Evolutionary conservation across 257 asterid genomes (phyloP), one percentile per base, ranked within the genome.

Genomic region (Catharanthus roseus): DNA sequence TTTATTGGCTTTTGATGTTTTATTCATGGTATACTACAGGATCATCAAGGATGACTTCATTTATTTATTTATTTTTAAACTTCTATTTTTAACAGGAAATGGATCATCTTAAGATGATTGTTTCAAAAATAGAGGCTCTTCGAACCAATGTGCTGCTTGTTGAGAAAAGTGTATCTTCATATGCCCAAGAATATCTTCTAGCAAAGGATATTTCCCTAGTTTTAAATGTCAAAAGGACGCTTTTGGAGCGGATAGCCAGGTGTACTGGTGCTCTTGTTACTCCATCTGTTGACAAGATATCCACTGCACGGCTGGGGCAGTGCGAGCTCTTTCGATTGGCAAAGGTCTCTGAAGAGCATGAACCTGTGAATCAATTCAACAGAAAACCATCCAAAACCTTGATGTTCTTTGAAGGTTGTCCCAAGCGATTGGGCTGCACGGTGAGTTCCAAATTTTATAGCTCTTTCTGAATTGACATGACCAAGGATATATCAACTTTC

Each of bases 401-500:
- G 82, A 95, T 95, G 99, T 90, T 82, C 82, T 87, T 95, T 61
- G 97, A 90, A 81, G 99, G 99, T 51, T 95, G 99, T 81, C 90
- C 95, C 10, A 82, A 95, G 84, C 96, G 97, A 73, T 78, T 95
- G 77, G 97, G 97, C 71, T 91, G 99, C 96, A 95, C 99, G 95
- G 99, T 95, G 34, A 55, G 75, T 56, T 56, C 69, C 55, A 41
- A 49, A 18, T 8, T 33, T 62, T 34, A 62, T 15, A 31, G 42
- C 33, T 28, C 19, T 26, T 19, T 34, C 11, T 34, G n/a, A 26
- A 73, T 39, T 65, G 42, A 62, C 41, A 12, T 53, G 63, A 11
- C 67, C 36, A 66, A 36, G 28, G 47, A 21, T 12, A 54, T 54
- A 6, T 7, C 19, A 42, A 55, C 50, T 41, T 57, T 54, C 56